Conservation (phyloP, 2,329 filamentous ascomycete genomes). For the Pseudocercospora fuligena region DNA sequence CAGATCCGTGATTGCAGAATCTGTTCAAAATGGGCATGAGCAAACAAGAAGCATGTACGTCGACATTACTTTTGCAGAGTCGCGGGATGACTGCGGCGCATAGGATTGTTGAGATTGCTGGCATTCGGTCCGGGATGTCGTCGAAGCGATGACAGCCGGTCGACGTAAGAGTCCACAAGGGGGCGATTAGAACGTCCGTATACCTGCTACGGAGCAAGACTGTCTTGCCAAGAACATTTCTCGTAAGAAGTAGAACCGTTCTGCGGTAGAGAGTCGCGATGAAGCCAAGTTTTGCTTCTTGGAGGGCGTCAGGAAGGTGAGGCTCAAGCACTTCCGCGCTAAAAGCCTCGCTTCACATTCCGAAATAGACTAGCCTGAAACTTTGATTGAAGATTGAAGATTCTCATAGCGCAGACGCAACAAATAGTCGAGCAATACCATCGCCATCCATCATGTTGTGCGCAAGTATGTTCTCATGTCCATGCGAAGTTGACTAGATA, state of each 20-base stretch:
- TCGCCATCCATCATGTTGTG: slow-evolving; percentile 41
- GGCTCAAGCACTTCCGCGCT: neutral
- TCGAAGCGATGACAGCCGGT: neutral
- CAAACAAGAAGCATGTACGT: neutral
- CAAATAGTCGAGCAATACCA: neutral
- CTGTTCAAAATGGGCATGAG: neutral
- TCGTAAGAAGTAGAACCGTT: neutral
- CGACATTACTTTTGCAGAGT: neutral
- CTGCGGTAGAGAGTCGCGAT: neutral
- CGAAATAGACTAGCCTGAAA: neutral
- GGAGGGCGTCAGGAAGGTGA: neutral
- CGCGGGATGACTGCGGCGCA: neutral
- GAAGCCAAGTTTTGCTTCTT: neutral
- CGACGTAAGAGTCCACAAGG: neutral
- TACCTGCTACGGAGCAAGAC: neutral
- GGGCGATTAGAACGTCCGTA: neutral
- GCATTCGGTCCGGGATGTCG: neutral
- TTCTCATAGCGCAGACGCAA: neutral
- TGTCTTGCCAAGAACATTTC: neutral
- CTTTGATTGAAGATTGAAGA: neutral
- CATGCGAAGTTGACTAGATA: neutral
- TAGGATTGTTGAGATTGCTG: neutral
- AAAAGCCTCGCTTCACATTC: neutral
- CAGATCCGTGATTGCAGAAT: neutral
- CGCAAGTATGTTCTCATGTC: slow-evolving; percentile 41